Evolutionary conservation across 2,329 filamentous ascomycete species (phyloP), one percentile per base, ranked within the genome.

Genomic region (Macrophomina tecta): DNA sequence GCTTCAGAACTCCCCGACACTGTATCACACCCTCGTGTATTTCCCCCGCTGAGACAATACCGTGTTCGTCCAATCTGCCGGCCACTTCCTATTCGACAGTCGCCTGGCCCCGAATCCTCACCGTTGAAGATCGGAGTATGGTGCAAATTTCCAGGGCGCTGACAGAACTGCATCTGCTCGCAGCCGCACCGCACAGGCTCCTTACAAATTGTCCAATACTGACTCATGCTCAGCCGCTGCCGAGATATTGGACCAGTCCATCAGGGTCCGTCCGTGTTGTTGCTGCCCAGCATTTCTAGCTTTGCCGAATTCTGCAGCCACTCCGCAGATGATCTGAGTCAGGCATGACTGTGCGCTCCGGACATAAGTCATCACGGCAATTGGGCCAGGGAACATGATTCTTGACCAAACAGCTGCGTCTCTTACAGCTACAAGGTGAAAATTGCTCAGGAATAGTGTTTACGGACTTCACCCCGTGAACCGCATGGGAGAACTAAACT

Each of bases 161-260:
- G 56, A 61, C 56, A 61, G 28, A 32, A 34, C 28, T 28, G 12
- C 55, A 14, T 32, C 14, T 23, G 38, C 14, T 18, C 55, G 30
- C 56, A 61, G 56, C 56, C 56, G 23, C 58, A 28, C 58, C 32
- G 42, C 58, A 48, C 42, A 38, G 16, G 28, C 58, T 2, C 14
- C 45, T 62, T 23, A 49, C 58, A 62, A 61, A 62, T 62, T 55
- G 30, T 38, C 58, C 42, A 42, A 8, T 38, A 38, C 45, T 62
- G 58, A 49, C 42, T 62, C 58, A 30, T 9, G 16, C 9, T 11
- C 9, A 28, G 5, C 58, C 58, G 45, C 36, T 62, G 58, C 58
- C 58, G 58, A 62, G 42, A 49, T 62, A 34, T 7, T 16, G 4
- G 40, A 11, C 18, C 40, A n/a, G 42, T 38, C 28, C 12, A 28